These are phyloP conservation scores for Lepiota venenata DNA, from an alignment of 768 basidiomycete species.

Conservation along the genomic window DNA sequence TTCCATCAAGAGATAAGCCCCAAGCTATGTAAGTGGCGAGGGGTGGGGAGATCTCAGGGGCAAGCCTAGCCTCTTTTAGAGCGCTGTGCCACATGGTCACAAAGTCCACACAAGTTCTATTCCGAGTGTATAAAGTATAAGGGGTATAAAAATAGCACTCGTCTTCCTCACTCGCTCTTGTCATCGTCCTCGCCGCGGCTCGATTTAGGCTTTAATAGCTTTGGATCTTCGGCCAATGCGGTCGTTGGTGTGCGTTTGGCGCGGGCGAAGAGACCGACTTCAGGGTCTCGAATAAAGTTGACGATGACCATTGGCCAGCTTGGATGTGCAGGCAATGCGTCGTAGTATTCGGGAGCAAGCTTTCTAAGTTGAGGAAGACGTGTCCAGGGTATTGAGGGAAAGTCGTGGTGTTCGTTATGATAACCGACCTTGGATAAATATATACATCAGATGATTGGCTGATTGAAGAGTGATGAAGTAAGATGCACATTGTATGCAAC, in stretches of 20 bases:
- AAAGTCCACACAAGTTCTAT: no score
- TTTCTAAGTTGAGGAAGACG: constrained; percentile 77
- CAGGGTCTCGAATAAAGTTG: constrained; percentile 89
- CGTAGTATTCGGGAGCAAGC: constrained; percentile 92
- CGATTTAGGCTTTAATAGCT: not conserved
- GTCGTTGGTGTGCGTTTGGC: constrained; percentile 61
- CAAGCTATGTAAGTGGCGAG: no score
- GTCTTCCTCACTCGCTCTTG: constrained; percentile 19
- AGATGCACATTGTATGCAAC: constrained; percentile 87
- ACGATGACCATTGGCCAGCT: constrained; percentile 94
- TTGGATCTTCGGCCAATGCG: not conserved
- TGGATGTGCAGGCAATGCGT: constrained; percentile 79
- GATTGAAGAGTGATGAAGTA: constrained; percentile 1
- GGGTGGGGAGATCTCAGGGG: no score
- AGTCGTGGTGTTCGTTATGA: constrained; percentile 99
- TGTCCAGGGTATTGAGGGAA: constrained; percentile 96
- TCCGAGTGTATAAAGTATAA: no score
- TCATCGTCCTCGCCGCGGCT: constrained; percentile 18
- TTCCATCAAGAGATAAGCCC: no score
- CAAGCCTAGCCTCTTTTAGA: no score
- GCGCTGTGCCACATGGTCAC: no score
- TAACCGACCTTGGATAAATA: constrained; percentile 90
- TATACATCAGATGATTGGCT: constrained; percentile 7
- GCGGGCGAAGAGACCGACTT: constrained; percentile 86
- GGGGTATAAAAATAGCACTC: no score